Base-by-base conservation (phyloP, 495 filamentous ascomycete genomes). In the Hypoxylon perforatum region DNA sequence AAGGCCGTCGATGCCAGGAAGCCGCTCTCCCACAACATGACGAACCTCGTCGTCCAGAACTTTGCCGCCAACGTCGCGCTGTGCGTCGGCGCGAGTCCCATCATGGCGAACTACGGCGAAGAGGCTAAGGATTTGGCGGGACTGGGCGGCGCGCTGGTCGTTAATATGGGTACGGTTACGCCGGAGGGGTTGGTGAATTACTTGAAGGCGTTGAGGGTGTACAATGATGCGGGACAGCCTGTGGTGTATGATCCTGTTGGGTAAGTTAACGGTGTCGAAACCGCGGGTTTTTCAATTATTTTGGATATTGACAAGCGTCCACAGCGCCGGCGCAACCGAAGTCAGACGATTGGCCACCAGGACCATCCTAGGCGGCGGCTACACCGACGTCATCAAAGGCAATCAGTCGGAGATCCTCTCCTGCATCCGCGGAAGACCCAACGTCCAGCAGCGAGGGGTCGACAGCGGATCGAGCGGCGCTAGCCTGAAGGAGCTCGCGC, bases 1-100 rank as follows among this genome's bases (percentile, higher is more conserved):
- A 82, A 77, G 48, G 82, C 81, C 17, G 80, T 97, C 47, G 81
- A 83, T 0, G 65, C 78, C 10, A 80, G 73, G 14, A 88, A 86
- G 45, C 94, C 95, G 0, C 81, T 99, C 9, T 92, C 90, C 8
- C 95, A 97, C 77, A 97, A 97, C 75, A 97, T 98, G 90, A 97
- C 96, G 44, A 97, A 97, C 75, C 81, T 91, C 53, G 84, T 97
- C 0, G 93, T 97, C 33, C 92, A 94, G 66, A 96, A 97, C 72
- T 91, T 99, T 69, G 91, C 92, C 10, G 94, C 95, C 15, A 97
- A 96, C 68, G 89, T 97, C 10, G 90, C 91, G 28, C 82, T 97
- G 21, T 85, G 91, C 30, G 85, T 95, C 62, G 94, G 95, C 18
- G 91, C 92, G 30, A 93, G 89, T 14, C 95, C 95, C 7, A 97